Percentiles rank a stretch among this genome's conserved stretches.
Evolutionary conservation across 1,284 basidiomycete genomes (phyloP).

Genomic region (Marasmius sp.): DNA sequence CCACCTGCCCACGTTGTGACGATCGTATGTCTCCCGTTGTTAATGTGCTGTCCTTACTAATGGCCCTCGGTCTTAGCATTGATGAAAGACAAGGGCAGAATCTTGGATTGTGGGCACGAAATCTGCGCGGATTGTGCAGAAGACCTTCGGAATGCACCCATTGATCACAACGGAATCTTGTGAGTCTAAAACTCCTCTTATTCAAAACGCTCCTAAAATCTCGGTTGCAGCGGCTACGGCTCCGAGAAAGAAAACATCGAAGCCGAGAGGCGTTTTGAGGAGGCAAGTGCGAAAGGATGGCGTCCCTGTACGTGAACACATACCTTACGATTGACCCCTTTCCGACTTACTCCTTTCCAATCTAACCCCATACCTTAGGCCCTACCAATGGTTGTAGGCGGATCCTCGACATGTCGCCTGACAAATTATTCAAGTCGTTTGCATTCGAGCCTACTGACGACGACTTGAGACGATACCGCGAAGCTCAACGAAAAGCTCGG

Average conservation of each 20-base stretch:
- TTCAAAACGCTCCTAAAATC: not conserved
- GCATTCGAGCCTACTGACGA: conserved; percentile 31
- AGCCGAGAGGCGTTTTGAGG: conserved; percentile 55
- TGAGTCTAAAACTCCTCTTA: conserved; percentile 26
- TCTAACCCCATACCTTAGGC: conserved; percentile 44
- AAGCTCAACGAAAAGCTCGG: conserved; percentile 21
- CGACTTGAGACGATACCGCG: conserved; percentile 32
- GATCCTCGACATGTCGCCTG: conserved; percentile 7
- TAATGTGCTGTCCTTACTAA: too few species aligned
- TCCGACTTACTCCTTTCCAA: conserved; percentile 58
- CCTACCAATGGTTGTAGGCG: conserved; percentile 5
- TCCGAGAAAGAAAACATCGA: conserved; percentile 54
- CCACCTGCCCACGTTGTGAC: conserved; percentile 50
- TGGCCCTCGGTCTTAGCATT: conserved; percentile 34
- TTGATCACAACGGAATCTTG: conserved; percentile 60
- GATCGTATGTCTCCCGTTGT: conserved; percentile 40
- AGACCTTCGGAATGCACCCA: conserved; percentile 47
- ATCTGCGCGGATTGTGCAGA: conserved; percentile 59
- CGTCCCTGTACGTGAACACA: conserved; percentile 49
- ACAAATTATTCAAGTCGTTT: conserved; percentile 6
- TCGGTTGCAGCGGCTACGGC: conserved; percentile 44
- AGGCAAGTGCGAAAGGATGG: conserved; percentile 52
- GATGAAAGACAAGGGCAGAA: conserved; percentile 45
- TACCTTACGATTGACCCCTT: conserved; percentile 53
- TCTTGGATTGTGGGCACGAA: conserved; percentile 61